phyloP scores from a whole-genome alignment of 2,329 filamentous ascomycete species.

The Tolypocladium guangdongense region DNA sequence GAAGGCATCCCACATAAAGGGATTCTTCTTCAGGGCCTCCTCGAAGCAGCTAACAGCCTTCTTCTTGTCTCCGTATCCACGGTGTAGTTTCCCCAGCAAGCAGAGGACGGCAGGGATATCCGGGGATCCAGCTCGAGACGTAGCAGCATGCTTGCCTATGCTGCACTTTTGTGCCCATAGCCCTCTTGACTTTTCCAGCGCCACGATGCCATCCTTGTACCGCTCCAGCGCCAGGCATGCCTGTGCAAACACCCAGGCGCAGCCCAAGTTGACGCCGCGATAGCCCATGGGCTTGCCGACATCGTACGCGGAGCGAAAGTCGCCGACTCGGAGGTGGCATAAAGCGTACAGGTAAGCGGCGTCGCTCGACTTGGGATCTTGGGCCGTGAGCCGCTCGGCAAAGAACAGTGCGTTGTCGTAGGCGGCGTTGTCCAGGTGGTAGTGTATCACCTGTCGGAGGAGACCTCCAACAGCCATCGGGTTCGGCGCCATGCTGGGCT shows the following conservation, averaged over 20 bases:
- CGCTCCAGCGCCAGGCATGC: slow-evolving; percentile 71
- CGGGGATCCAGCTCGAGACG: slow-evolving; percentile 60
- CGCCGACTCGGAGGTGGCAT: slow-evolving; percentile 72
- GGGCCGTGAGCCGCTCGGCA: slow-evolving; percentile 72
- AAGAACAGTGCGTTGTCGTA: slow-evolving; percentile 89
- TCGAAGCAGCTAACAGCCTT: slow-evolving; percentile 82
- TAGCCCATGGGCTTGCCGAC: slow-evolving; percentile 60
- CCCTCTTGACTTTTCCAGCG: slow-evolving; percentile 71
- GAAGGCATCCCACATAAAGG: slow-evolving; percentile 98
- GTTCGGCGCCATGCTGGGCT: slow-evolving; percentile 39
- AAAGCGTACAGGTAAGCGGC: slow-evolving; percentile 73
- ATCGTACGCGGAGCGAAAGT: slow-evolving; percentile 79
- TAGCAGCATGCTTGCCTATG: slow-evolving; percentile 76
- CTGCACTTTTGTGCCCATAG: slow-evolving; percentile 66
- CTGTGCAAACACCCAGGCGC: slow-evolving; percentile 85
- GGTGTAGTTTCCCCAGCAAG: slow-evolving; percentile 78
- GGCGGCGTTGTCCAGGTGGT: slow-evolving; percentile 80
- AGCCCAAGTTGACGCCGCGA: slow-evolving; percentile 69
- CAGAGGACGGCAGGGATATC: slow-evolving; percentile 79
- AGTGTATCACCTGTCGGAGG: slow-evolving; percentile 49
- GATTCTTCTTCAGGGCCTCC: slow-evolving; percentile 78
- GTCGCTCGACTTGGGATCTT: slow-evolving; percentile 73
- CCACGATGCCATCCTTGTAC: slow-evolving; percentile 69
- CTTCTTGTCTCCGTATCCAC: slow-evolving; percentile 69
- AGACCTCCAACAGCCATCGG: slow-evolving; percentile 38